A percentile compares a stretch with the other conserved stretches of the same genome.
phyloP scores from a whole-genome alignment of 441 rosid genomes.

The Gossypium davidsonii region DNA sequence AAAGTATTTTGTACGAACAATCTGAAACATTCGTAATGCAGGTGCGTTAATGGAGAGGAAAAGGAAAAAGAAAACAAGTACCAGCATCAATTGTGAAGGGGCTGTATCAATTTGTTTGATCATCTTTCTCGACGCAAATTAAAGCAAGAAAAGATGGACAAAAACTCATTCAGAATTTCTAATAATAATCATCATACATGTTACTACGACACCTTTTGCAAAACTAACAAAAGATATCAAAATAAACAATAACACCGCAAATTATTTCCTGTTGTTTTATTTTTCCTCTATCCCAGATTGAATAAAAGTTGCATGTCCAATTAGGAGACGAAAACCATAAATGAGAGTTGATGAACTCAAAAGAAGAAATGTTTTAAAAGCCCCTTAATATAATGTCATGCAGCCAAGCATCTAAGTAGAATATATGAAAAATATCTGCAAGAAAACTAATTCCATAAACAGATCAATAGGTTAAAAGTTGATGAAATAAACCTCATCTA shows the following conservation, averaged over 20 bases:
- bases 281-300: neutral
- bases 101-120: neutral
- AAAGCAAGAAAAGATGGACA: neutral
- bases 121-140: slow-evolving; percentile 6
- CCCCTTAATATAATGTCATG: neutral
- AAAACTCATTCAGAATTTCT: neutral
- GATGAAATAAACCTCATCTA: slow-evolving; percentile 44
- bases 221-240: neutral
- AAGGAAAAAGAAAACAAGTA: neutral
- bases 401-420: neutral
- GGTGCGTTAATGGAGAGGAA: neutral
- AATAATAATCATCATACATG: neutral
- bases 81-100: neutral
- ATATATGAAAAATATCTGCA: neutral
- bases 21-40: slow-evolving; percentile 29
- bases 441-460: neutral
- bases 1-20: slow-evolving; percentile 79
- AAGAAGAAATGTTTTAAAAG: neutral
- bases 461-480: slow-evolving; percentile 1
- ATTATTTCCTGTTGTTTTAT: neutral
- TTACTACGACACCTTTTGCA: neutral
- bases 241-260: neutral
- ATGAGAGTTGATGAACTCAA: neutral
- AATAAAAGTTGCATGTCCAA: neutral
- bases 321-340: neutral